A percentile compares a stretch with the other conserved stretches of the same genome.
Evolutionary conservation across 2,329 filamentous ascomycete genomes (phyloP).

Genomic region (Pyrenochaeta sp.): DNA sequence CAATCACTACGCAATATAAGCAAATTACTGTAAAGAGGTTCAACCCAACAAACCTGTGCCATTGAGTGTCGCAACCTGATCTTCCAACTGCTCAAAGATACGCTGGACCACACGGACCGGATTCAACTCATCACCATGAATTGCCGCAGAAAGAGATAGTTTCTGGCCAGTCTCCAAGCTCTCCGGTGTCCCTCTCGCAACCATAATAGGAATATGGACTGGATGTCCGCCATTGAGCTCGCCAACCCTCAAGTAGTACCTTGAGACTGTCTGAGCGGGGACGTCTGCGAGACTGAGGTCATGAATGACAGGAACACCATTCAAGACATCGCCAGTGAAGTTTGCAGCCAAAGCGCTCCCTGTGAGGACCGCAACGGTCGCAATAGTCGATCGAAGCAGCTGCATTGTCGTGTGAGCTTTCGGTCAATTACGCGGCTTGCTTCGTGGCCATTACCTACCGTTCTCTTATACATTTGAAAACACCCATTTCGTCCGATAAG

Average conservation of each 20-base stretch:
- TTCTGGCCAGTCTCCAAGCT: conserved; percentile 47
- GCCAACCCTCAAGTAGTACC: conserved; percentile 48
- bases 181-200: conserved; percentile 47
- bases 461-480: conserved; percentile 22
- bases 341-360: conserved; percentile 29
- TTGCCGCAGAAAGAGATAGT: conserved; percentile 47
- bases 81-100: conserved; percentile 42
- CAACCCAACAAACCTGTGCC: conserved; percentile 41
- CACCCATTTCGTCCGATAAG: conserved; percentile 22
- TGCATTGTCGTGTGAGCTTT: conserved; percentile 27
- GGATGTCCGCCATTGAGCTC: conserved; percentile 49
- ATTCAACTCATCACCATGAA: conserved; percentile 51
- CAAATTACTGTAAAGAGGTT: neutral
- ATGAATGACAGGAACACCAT: conserved; percentile 41
- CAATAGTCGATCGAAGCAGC: conserved; percentile 27
- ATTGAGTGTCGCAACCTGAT: conserved; percentile 40
- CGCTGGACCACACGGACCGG: conserved; percentile 47
- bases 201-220: conserved; percentile 48
- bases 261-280: conserved; percentile 44
- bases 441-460: neutral
- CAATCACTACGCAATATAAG: no score
- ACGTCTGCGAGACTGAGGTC: conserved; percentile 47
- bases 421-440: conserved; percentile 3
- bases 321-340: conserved; percentile 43
- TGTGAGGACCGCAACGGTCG: conserved; percentile 24